These are phyloP conservation scores for Tylopilus cervinicoccineus DNA, from an alignment of 768 basidiomycete genomes.

Conservation along the genomic window DNA sequence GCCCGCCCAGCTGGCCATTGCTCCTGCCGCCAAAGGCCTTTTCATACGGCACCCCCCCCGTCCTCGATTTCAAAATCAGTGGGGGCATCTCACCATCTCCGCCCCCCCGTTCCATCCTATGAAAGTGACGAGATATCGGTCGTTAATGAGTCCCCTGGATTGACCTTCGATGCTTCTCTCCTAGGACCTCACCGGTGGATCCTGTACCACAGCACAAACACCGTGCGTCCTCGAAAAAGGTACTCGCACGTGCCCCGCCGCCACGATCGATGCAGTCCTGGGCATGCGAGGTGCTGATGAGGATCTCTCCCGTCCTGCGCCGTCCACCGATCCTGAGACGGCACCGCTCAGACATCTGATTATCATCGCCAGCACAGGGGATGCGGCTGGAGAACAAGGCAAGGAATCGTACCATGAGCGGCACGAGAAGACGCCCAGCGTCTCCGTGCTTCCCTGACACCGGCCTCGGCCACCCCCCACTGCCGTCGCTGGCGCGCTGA, in stretches of 20 bases:
- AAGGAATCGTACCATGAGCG: neutral
- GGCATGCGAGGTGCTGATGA: conserved; percentile 15
- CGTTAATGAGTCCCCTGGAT: conserved; percentile 18
- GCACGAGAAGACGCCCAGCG: neutral
- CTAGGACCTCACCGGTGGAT: conserved; percentile 25
- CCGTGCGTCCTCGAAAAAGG: conserved; percentile 12
- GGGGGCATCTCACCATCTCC: conserved; percentile 23
- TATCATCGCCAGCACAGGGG: neutral
- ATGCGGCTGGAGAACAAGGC: neutral
- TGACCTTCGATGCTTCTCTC: conserved; percentile 22
- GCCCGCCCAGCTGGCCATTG: too few relatives aligned
- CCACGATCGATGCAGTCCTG: conserved; percentile 4
- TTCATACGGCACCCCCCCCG: conserved; percentile 6
- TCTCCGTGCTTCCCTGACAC: conserved; percentile 10
- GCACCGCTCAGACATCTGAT: conserved; percentile 10
- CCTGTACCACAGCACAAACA: conserved; percentile 20
- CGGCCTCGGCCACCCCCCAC: conserved; percentile 3
- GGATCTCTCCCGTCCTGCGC: conserved; percentile 15
- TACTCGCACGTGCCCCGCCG: conserved; percentile 19
- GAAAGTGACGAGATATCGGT: conserved; percentile 22
- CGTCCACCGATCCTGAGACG: conserved; percentile 3
- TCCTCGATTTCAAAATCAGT: conserved; percentile 12
- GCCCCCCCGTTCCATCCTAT: conserved; percentile 18
- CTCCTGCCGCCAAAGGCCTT: too few relatives aligned
- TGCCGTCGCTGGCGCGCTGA: conserved; percentile 2